Evolutionary conservation across 2,329 filamentous ascomycete genomes (phyloP), one percentile per base, ranked within the genome.

Genomic region (Didymella glomerata): DNA sequence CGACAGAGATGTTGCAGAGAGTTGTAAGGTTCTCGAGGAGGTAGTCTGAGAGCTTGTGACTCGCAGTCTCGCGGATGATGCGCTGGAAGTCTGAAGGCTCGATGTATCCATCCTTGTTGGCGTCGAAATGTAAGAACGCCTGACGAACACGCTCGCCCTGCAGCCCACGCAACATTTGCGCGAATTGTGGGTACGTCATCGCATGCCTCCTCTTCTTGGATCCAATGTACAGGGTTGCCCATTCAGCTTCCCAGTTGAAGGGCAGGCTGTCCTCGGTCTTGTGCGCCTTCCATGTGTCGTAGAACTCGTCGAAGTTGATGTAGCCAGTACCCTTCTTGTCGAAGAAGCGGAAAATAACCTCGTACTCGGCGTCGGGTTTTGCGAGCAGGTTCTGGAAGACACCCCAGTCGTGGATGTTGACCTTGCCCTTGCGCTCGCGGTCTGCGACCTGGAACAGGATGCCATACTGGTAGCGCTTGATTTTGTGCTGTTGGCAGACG

Each of bases 361-460:
- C 93, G 81, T 99, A 99, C 81, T 99, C 95, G 77, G 95, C 95
- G 75, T 98, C 95, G 62, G 95, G 91, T 81, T 97, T 98, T 68
- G 85, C 85, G 59, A 99, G 88, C 64, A 99, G 86, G 82, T 96
- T 96, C 81, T 97, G 92, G 79, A 98, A 99, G 65, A 90, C 90
- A 46, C 86, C 88, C 93, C 94, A 99, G 81, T 99, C 95, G 60
- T 88, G 83, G 54, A 98, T 81, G 68, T 82, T 90, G 68, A 99
- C 84, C 69, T 86, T 88, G 64, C 93, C 93, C 44, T 83, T 83
- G 67, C 83, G 85, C 66, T 86, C 87, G 69, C 91, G 88, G 79
- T 99, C 95, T 70, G 95, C 95, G 58, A 99, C 90, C 64, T 85
- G 84, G 80, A 99, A 99, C 47, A 99, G 90, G 73, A 99, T 90